Evolutionary conservation across 1,284 basidiomycete species (phyloP).

Genomic region (Ganoderma sinense): DNA sequence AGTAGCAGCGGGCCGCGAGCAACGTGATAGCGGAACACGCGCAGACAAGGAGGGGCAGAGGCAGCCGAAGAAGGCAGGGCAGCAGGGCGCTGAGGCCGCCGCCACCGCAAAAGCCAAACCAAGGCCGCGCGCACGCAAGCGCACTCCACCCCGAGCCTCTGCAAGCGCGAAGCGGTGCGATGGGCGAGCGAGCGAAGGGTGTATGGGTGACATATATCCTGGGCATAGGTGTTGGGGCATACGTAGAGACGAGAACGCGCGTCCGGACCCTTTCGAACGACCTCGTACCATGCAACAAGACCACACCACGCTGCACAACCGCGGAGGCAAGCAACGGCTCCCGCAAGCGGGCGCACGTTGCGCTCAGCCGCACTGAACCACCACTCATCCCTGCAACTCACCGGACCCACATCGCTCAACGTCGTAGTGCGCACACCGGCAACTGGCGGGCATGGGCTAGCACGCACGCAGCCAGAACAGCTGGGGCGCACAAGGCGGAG

Average conservation of each 20-base stretch:
- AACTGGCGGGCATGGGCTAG: constrained; percentile 35
- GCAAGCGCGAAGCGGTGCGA: constrained; percentile 16
- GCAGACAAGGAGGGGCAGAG: background rate
- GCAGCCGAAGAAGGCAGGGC: background rate
- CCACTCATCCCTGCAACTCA: constrained; percentile 25
- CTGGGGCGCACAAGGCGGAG: constrained; percentile 32
- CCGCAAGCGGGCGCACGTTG: constrained; percentile 31
- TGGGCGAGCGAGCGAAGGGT: constrained; percentile 13
- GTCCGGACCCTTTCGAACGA: constrained; percentile 12
- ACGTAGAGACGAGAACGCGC: constrained; percentile 10
- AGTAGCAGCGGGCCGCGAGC: constrained; percentile 11
- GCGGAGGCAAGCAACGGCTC: constrained; percentile 26
- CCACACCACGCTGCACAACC: constrained; percentile 9
- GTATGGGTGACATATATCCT: constrained; percentile 24
- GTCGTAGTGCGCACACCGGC: constrained; percentile 23
- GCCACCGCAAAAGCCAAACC: constrained; percentile 12
- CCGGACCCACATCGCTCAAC: constrained; percentile 30
- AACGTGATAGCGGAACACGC: constrained; percentile 15
- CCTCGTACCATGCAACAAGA: constrained; percentile 11
- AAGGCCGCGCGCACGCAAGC: constrained; percentile 23
- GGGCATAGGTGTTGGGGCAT: constrained; percentile 31
- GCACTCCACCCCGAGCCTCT: constrained; percentile 23
- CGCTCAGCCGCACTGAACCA: constrained; percentile 22
- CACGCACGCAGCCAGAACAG: constrained; percentile 34
- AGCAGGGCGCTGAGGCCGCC: constrained; percentile 3